Conservation (phyloP, 306 rosid genomes). For the Quercus agrifolia region DNA sequence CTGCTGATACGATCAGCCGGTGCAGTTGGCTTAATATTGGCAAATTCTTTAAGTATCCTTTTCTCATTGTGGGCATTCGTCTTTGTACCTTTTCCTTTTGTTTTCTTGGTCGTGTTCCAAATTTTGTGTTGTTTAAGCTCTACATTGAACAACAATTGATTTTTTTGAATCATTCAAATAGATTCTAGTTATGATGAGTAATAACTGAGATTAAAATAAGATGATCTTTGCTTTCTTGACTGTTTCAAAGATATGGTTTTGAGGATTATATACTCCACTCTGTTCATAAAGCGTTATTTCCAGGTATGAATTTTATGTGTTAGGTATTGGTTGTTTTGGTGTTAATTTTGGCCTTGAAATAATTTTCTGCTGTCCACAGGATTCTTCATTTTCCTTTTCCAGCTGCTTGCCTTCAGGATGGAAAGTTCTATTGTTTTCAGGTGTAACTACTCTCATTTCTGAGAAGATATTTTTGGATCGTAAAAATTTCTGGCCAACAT, state of each 20-base stretch:
- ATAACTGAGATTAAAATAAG: background rate
- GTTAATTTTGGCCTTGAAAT: conserved; percentile 12
- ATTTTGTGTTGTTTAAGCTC: background rate
- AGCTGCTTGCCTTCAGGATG: conserved; percentile 90
- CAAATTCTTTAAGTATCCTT: conserved; percentile 96
- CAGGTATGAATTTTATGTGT: conserved; percentile 51
- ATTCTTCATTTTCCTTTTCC: conserved; percentile 61
- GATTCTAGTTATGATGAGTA: background rate
- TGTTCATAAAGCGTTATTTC: conserved; percentile 73
- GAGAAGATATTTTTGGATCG: conserved; percentile 75
- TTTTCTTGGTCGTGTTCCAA: conserved; percentile 13
- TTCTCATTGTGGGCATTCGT: background rate
- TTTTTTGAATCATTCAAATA: background rate
- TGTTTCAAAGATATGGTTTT: conserved; percentile 67
- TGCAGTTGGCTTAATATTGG: conserved; percentile 85
- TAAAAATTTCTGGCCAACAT: conserved; percentile 69
- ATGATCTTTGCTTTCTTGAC: conserved; percentile 54
- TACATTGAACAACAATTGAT: background rate
- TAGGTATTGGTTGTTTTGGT: background rate
- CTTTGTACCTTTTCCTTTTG: conserved; percentile 2
- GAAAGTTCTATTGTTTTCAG: conserved; percentile 58
- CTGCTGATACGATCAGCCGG: conserved; percentile 64
- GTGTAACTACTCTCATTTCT: conserved; percentile 58
- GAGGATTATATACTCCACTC: conserved; percentile 72
- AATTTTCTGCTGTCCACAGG: conserved; percentile 44